Evolutionary conservation across 305 asterid genomes (phyloP).

Genomic region (Fraxinus dipetala): DNA sequence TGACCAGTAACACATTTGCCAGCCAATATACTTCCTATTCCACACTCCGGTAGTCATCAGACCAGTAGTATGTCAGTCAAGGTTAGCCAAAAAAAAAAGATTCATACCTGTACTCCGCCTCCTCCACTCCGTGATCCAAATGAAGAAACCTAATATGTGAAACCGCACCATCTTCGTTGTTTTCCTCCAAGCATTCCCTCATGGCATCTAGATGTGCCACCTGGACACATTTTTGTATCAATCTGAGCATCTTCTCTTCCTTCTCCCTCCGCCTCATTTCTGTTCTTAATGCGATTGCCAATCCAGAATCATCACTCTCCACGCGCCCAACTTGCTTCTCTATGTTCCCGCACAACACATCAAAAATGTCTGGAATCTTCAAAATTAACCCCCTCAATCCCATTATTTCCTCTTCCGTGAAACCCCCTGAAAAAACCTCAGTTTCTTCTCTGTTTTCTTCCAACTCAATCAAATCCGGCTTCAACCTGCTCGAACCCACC

Average conservation of each 20-base stretch:
- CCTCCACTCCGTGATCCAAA: slow-evolving; percentile 64
- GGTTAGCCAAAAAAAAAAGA: slow-evolving; percentile 15
- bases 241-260: slow-evolving; percentile 54
- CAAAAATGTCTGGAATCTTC: slow-evolving; percentile 61
- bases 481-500: slow-evolving; percentile 63
- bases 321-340: slow-evolving; percentile 55
- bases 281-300: slow-evolving; percentile 61
- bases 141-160: slow-evolving; percentile 75
- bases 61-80: slow-evolving; percentile 16
- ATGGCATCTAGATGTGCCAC: slow-evolving; percentile 66
- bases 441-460: slow-evolving; percentile 30
- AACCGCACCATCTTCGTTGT: slow-evolving; percentile 57
- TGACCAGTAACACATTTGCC: slow-evolving; percentile 9
- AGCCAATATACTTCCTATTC: neutral
- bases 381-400: slow-evolving; percentile 50
- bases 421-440: slow-evolving; percentile 20
- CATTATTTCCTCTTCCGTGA: slow-evolving; percentile 61
- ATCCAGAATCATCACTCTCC: slow-evolving; percentile 49
- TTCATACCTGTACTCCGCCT: slow-evolving; percentile 74
- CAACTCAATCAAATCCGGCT: slow-evolving; percentile 50
- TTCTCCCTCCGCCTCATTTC: slow-evolving; percentile 40
- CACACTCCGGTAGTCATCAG: slow-evolving; percentile 19
- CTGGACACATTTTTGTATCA: slow-evolving; percentile 73
- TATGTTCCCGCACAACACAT: slow-evolving; percentile 69
- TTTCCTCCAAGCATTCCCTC: slow-evolving; percentile 52